These are phyloP conservation scores for Aureobasidium sp. DNA, from an alignment of 2,329 filamentous ascomycete genomes.

Conservation along the genomic window DNA sequence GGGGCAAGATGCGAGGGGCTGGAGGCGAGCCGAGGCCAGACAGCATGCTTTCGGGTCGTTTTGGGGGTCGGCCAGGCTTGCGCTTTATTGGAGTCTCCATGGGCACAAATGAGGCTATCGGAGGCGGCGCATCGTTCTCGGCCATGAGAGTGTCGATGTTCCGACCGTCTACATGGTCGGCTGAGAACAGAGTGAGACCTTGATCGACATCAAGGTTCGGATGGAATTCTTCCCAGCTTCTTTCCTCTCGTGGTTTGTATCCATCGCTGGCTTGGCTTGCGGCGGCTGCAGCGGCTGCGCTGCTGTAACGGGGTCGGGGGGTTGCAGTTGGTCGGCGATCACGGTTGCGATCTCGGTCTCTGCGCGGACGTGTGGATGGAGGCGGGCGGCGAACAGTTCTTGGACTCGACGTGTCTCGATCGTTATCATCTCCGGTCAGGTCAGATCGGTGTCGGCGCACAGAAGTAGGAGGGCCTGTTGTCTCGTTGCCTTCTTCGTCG, in stretches of 20 bases:
- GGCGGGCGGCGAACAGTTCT: conserved; percentile 14
- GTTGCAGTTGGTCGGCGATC: conserved; percentile 33
- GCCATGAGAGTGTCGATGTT: background rate
- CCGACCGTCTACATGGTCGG: conserved; percentile 77
- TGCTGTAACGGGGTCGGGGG: conserved; percentile 64
- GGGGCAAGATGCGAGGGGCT: conserved; percentile 61
- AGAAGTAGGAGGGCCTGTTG: conserved; percentile 20
- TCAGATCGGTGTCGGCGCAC: conserved; percentile 6
- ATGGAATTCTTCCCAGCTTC: conserved; percentile 97
- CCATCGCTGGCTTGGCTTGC: conserved; percentile 86
- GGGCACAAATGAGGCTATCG: conserved; percentile 17
- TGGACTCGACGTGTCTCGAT: conserved; percentile 4
- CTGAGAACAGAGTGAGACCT: conserved; percentile 67
- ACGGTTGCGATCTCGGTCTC: conserved; percentile 33
- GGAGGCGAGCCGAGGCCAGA: conserved; percentile 51
- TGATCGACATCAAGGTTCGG: conserved; percentile 86
- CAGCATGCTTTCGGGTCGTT: conserved; percentile 53
- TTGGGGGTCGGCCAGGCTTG: conserved; percentile 56
- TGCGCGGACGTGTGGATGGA: conserved; percentile 20
- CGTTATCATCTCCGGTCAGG: conserved; percentile 13
- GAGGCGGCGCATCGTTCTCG: background rate
- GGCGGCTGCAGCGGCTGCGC: conserved; percentile 79
- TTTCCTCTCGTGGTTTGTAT: conserved; percentile 94
- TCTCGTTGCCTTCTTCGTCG: conserved; percentile 59
- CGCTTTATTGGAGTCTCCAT: conserved; percentile 40